Percentiles rank a stretch among this genome's conserved stretches.
Evolutionary conservation across 352 stramenopile species (phyloP).

Genomic region (Phytophthora megakarya): DNA sequence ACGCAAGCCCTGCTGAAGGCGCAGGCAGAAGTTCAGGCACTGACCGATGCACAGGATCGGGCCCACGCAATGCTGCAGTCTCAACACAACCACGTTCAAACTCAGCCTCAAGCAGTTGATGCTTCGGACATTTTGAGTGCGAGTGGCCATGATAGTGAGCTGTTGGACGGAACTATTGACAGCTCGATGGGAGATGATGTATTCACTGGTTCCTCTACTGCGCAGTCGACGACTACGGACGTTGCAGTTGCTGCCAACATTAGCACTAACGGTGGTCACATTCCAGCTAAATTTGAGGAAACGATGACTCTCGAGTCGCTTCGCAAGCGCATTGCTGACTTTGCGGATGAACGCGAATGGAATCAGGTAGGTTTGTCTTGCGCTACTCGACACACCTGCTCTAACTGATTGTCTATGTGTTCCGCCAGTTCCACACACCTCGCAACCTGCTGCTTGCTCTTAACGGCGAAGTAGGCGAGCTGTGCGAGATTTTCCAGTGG

Average conservation of each 20-base stretch:
- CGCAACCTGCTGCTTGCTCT: constrained; percentile 95
- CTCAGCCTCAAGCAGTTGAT: constrained; percentile 36
- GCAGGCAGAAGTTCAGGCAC: constrained; percentile 32
- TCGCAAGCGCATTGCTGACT: constrained; percentile 55
- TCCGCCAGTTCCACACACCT: constrained; percentile 68
- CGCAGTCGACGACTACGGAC: constrained; percentile 31
- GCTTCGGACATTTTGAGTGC: constrained; percentile 49
- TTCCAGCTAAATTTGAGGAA: constrained; percentile 48
- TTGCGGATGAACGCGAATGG: constrained; percentile 69
- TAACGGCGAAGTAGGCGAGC: constrained; percentile 94
- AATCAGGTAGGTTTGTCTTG: constrained; percentile 61
- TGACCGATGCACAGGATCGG: constrained; percentile 32
- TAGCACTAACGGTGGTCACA: constrained; percentile 13
- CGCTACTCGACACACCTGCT: background rate
- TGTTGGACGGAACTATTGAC: constrained; percentile 64
- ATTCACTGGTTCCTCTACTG: constrained; percentile 38
- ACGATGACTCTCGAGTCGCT: constrained; percentile 67
- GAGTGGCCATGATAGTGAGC: constrained; percentile 55
- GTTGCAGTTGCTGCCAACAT: constrained; percentile 25
- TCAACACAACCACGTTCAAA: constrained; percentile 27
- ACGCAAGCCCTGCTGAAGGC: constrained; percentile 30
- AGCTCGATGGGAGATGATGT: constrained; percentile 49
- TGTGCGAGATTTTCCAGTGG: constrained; percentile 96
- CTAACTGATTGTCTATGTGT: constrained; percentile 10
- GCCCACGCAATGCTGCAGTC: constrained; percentile 37